Percentiles rank a stretch among this genome's conserved stretches.
phyloP scores from a whole-genome alignment of 441 rosid genomes.

The Capsella rubella region DNA sequence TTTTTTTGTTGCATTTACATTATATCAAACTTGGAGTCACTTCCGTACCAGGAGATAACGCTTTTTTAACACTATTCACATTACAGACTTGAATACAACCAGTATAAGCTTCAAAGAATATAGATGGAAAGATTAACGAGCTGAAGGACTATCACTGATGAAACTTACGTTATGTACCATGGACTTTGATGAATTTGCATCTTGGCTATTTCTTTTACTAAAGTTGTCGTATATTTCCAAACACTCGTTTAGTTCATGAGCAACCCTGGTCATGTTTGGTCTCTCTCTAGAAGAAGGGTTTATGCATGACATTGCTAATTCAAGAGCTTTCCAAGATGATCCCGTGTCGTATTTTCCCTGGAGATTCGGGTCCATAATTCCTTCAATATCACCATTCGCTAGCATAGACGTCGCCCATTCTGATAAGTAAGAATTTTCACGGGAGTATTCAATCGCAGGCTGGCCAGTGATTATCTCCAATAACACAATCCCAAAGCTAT shows the following conservation, averaged over 20 bases:
- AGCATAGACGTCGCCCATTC: constrained; percentile 4
- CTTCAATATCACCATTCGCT: constrained; percentile 7
- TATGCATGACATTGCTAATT: constrained; percentile 19
- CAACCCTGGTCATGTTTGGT: constrained; percentile 27
- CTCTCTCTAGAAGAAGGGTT: neutral
- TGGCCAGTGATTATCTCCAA: too few species aligned
- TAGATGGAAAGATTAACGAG: neutral
- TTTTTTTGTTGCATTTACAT: too few species aligned
- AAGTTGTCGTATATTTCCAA: neutral
- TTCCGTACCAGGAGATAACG: too few species aligned
- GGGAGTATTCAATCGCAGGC: neutral
- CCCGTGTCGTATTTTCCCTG: neutral
- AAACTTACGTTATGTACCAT: neutral
- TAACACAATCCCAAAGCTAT: neutral
- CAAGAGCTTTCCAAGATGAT: constrained; percentile 18
- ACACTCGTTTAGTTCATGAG: constrained; percentile 23
- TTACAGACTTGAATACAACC: too few species aligned
- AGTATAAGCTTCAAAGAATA: too few species aligned
- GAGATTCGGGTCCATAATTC: constrained; percentile 3
- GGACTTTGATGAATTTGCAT: neutral
- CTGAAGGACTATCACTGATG: neutral
- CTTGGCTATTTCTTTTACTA: neutral
- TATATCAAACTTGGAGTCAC: too few species aligned
- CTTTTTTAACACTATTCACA: too few species aligned
- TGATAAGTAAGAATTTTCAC: neutral